Base-by-base conservation (phyloP, 225 moss, liverwort and hornwort genomes). In the Pseudisothecium myosuroides region DNA sequence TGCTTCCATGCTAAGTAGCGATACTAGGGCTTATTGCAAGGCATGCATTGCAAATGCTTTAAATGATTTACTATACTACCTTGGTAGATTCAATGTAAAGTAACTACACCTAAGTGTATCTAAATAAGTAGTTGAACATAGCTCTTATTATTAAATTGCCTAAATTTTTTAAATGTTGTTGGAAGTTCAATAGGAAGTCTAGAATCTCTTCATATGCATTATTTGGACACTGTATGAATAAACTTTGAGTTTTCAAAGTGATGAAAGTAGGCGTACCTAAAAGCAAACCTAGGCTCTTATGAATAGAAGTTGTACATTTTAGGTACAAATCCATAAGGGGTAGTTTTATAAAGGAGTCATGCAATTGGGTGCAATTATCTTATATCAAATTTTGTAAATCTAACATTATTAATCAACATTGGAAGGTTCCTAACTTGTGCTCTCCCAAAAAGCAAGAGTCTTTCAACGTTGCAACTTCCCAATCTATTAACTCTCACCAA, bases 231-330 rank as follows among this genome's bases (percentile, higher is more conserved):
- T 1, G 22, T 26, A 14, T 41, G 11, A 71, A 41, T 39, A 15
- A 39, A 26, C 8, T 24, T 24, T 41, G 13, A 69, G 39, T 69
- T 39, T 68, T 23, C 13, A n/a, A 39, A 39, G 7, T 23, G 19
- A 65, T 12, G 12, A 69, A 24, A 23, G 41, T 69, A 14, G 8
- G 7, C 24, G 10, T 24, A 69, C 2, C 0, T 41, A 24, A 13
- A 23, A 68, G 7, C 7, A 1, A 24, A 5, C 4, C 2, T 14
- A 4, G 0, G 0, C 69, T n/a, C 22, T 67, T 0, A 13, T n/a
- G 5, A 68, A 68, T 16, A 23, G 4, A n/a, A 0, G 13, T n/a
- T 68, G 23, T 69, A 23, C 14, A 71, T 71, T 41, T 69, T 4
- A 26, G 1, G 5, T 8, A 71, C 1, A 17, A 41, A 24, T 71